Base-by-base conservation (phyloP, 352 stramenopile genomes). In the Globisporangium paddicum region DNA sequence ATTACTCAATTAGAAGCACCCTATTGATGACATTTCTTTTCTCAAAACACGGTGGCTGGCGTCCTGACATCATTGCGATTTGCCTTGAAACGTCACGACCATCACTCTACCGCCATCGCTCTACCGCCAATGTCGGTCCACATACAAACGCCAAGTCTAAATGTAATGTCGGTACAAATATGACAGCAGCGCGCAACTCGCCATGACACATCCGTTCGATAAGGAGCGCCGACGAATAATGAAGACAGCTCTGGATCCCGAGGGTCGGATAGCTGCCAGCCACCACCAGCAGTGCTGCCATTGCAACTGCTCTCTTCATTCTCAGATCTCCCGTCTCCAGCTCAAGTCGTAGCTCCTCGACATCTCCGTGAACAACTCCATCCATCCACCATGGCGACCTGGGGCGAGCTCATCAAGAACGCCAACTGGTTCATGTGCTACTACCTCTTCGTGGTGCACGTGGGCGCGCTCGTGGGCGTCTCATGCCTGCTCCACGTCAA, bases 381-480 rank as follows among this genome's bases (percentile, higher is more conserved):
- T 19, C 6, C 18, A 21, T 25, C 28, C 26, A 37, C 40, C 53
- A 59, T 61, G 55, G 55, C 55, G 32, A 61, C 55, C 42, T 61
- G 55, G 55, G 46, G 30, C 32, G 55, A 61, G 34, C 55, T 63
- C 48, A 41, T 92, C 57, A 79, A 84, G 47, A 94, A 95, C 57
- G 87, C 98, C 66, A 99, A 99, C 77, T 99, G 90, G 89, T 97
- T 97, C 56, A 99, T 99, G 96, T 75, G 94, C 49, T 98, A 98
- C 74, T 99, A 99, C 79, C 82, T 98, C 55, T 73, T 79, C 19
- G 67, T 98, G n/a, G 92, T 98, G 37, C 97, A 99, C 69, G 57
- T 92, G 1, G 80, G 94, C 14, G 96, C 92, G 16, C 28, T 97
- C 47, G 73, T 97, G 37, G 96, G 96, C 25, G 16, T 98, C n/a